Conservation (phyloP, 1,284 basidiomycete genomes). For the Neonothopanus nambi region DNA sequence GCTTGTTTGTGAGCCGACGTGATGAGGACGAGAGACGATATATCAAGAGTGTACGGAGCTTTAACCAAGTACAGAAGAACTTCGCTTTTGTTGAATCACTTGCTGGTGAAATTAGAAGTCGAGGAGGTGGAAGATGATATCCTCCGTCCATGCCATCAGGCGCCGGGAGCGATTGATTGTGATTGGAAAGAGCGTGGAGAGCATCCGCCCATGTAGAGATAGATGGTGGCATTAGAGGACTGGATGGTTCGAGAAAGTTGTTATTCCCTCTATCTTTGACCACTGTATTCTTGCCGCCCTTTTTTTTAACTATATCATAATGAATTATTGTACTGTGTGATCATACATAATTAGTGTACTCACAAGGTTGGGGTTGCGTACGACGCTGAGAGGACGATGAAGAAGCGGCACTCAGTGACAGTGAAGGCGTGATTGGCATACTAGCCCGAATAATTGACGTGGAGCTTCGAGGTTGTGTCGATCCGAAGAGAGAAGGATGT, state of each 20-base stretch:
- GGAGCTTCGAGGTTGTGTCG: too few relatives aligned
- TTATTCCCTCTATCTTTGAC: too few relatives aligned
- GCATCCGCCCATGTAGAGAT: constrained; percentile 1
- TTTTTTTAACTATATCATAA: too few relatives aligned
- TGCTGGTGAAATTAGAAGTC: too few relatives aligned
- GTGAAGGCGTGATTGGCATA: too few relatives aligned
- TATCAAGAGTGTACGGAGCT: constrained; percentile 1
- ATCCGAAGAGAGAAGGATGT: too few relatives aligned
- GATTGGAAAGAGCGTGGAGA: neutral
- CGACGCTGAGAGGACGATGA: neutral
- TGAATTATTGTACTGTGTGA: too few relatives aligned
- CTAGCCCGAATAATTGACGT: too few relatives aligned
- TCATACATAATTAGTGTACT: neutral
- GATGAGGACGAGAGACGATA: neutral
- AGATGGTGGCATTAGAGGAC: constrained; percentile 2
- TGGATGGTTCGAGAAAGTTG: constrained; percentile 1
- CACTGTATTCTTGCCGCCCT: too few relatives aligned
- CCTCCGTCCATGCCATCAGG: neutral
- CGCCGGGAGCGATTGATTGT: constrained; percentile 1
- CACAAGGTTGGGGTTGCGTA: neutral
- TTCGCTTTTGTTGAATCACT: neutral
- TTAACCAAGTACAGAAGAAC: constrained; percentile 6
- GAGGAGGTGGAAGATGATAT: constrained; percentile 2
- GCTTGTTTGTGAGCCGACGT: neutral
- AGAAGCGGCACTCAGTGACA: too few relatives aligned